These are phyloP conservation scores for Triticum timopheevii DNA, from an alignment of 176 grass and related monocot genomes.

Conservation along the genomic window DNA sequence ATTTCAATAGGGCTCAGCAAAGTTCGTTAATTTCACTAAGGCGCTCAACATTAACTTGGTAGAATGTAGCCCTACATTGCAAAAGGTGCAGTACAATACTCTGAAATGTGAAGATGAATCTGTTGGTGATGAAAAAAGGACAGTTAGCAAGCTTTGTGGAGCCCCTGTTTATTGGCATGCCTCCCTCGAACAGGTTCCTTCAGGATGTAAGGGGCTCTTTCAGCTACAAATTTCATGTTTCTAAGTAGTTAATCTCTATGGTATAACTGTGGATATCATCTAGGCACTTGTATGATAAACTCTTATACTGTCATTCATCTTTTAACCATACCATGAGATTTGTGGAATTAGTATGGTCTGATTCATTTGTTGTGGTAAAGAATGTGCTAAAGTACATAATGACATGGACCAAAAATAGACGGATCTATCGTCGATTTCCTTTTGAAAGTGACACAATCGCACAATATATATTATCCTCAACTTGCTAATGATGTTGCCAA, in stretches of 20 bases:
- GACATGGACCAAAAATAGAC: not conserved
- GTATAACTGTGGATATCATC: not conserved
- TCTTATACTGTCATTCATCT: not conserved
- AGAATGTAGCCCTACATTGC: slow-evolving; percentile 78
- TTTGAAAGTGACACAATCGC: not conserved
- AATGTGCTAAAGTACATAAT: not conserved
- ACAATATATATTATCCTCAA: not conserved
- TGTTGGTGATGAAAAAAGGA: slow-evolving; percentile 47
- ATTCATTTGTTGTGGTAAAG: not conserved
- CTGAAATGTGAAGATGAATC: slow-evolving; percentile 69
- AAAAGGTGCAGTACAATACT: slow-evolving; percentile 77
- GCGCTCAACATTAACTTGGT: slow-evolving; percentile 87
- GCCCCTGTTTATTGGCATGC: slow-evolving; percentile 71
- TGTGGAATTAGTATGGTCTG: not conserved
- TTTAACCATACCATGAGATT: not conserved
- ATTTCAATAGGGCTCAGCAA: slow-evolving; percentile 70
- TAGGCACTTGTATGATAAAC: not conserved
- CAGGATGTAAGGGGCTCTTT: slow-evolving; percentile 73
- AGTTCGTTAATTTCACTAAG: slow-evolving; percentile 76
- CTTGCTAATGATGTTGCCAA: slow-evolving; percentile 5
- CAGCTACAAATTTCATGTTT: slow-evolving; percentile 24
- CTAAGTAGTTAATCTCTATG: not conserved
- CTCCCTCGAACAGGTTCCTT: slow-evolving; percentile 85
- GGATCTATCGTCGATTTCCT: not conserved
- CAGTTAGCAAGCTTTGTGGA: slow-evolving; percentile 68